Conservation (phyloP, 2,329 filamentous ascomycete species). For the Paraphaeosphaeria sporulosa region DNA sequence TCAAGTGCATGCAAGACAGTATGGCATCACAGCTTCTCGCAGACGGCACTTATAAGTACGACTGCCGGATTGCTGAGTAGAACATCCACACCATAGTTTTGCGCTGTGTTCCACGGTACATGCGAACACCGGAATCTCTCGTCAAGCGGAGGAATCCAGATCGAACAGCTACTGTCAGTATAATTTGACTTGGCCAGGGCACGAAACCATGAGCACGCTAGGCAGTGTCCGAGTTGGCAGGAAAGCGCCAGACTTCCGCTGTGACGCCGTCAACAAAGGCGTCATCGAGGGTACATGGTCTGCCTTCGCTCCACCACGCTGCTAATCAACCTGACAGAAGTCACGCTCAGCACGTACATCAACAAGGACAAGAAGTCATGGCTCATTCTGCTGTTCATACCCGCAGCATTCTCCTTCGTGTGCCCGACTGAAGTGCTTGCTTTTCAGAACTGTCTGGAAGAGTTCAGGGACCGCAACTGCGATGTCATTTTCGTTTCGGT, state of each 20-base stretch:
- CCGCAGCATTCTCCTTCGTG: constrained; percentile 42
- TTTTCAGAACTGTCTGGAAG: constrained; percentile 38
- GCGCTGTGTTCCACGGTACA: background rate
- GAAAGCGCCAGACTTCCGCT: constrained; percentile 37
- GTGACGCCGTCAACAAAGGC: constrained; percentile 35
- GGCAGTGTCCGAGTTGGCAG: constrained; percentile 36
- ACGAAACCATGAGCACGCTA: constrained; percentile 27
- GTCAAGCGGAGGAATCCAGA: background rate
- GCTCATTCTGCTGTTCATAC: constrained; percentile 43
- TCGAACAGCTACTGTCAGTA: constrained; percentile 6
- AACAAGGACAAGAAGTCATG: constrained; percentile 22
- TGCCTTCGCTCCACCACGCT: background rate
- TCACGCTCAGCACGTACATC: constrained; percentile 33
- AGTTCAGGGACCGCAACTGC: constrained; percentile 37
- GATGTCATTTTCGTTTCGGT: constrained; percentile 38
- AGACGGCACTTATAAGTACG: background rate
- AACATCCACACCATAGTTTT: background rate
- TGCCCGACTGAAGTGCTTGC: constrained; percentile 42
- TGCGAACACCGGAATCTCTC: background rate
- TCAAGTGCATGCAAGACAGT: constrained; percentile 14
- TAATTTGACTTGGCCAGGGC: background rate
- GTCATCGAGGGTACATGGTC: constrained; percentile 27
- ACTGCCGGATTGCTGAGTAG: background rate
- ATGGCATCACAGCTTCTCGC: background rate
- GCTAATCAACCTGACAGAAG: constrained; percentile 29